Evolutionary conservation across 2,329 filamentous ascomycete species (phyloP).

Genomic region (Ophiosphaerella narmari): DNA sequence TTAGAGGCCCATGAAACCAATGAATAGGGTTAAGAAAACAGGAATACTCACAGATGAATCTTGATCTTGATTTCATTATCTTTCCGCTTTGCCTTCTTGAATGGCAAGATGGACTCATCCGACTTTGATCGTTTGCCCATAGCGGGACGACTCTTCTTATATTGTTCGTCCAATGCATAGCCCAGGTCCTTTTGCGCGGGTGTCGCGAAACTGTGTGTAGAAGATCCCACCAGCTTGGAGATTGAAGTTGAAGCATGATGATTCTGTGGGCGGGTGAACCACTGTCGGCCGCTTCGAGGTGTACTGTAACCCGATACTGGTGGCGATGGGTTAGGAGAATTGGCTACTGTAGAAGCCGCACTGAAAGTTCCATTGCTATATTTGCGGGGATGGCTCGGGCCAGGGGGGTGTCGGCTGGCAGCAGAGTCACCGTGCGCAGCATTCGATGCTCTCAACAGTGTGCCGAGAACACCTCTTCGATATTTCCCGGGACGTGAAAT

Average conservation of each 20-base stretch:
- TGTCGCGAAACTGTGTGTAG: conserved; percentile 48
- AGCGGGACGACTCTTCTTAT: conserved; percentile 45
- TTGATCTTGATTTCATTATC: conserved; percentile 63
- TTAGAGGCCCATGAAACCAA: not conserved
- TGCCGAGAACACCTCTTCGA: conserved; percentile 73
- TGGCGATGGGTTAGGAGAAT: conserved; percentile 47
- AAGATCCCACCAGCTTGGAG: conserved; percentile 51
- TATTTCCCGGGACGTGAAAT: conserved; percentile 70
- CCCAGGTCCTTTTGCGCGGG: conserved; percentile 49
- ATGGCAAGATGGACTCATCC: conserved; percentile 44
- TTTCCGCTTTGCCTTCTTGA: conserved; percentile 43
- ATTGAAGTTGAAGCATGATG: conserved; percentile 49
- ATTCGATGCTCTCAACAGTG: conserved; percentile 62
- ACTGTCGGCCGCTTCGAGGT: conserved; percentile 41
- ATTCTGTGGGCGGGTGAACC: conserved; percentile 43
- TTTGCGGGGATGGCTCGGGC: conserved; percentile 25
- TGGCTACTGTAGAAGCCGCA: conserved; percentile 40
- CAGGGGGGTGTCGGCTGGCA: conserved; percentile 9
- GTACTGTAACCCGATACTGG: conserved; percentile 51
- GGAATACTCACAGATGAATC: conserved; percentile 55
- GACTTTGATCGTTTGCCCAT: conserved; percentile 45
- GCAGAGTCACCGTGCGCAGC: conserved; percentile 13
- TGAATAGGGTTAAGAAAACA: not conserved
- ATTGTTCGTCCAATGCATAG: conserved; percentile 48
- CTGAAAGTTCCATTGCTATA: conserved; percentile 36